Evolutionary conservation across 2,329 filamentous ascomycete species (phyloP).

Genomic region (Colletotrichum sp.): DNA sequence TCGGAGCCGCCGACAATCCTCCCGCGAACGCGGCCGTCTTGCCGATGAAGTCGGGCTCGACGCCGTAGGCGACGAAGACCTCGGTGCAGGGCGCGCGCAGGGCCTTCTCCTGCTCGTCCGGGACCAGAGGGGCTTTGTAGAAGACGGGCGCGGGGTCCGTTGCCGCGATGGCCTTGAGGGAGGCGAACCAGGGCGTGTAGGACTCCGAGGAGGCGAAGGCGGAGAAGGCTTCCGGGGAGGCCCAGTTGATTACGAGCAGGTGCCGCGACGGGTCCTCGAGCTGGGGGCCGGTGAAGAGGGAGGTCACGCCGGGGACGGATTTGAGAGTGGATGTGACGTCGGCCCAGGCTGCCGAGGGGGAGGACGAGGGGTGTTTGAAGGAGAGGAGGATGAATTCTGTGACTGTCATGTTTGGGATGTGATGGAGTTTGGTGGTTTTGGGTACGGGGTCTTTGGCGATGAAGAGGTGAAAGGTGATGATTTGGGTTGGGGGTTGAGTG

Average conservation of each 20-base stretch:
- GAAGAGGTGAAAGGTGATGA: rapidly evolving
- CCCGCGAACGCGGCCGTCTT: slow-evolving; percentile 30
- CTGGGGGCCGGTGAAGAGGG: slow-evolving; percentile 38
- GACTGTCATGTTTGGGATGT: neutral
- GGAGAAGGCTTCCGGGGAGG: slow-evolving; percentile 34
- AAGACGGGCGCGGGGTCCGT: slow-evolving; percentile 25
- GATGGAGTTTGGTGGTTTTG: neutral
- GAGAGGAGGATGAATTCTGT: slow-evolving; percentile 21
- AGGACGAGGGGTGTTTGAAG: slow-evolving; percentile 8
- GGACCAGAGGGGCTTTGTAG: slow-evolving; percentile 21
- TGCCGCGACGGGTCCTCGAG: slow-evolving; percentile 37
- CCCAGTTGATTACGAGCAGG: slow-evolving; percentile 39
- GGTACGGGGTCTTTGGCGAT: neutral
- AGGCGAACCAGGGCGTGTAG: slow-evolving; percentile 45
- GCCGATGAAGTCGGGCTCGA: slow-evolving; percentile 27
- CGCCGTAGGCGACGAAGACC: slow-evolving; percentile 39
- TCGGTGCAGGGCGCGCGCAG: slow-evolving; percentile 43
- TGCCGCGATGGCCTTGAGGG: slow-evolving; percentile 32
- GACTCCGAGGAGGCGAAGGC: slow-evolving; percentile 46
- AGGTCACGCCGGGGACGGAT: slow-evolving; percentile 34
- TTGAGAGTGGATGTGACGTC: slow-evolving; percentile 11
- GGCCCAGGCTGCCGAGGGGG: slow-evolving; percentile 7
- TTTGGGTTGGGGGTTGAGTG: neutral
- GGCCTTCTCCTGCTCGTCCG: slow-evolving; percentile 24
- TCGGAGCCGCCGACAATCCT: slow-evolving; percentile 28